Conservation (phyloP, 1,284 basidiomycete species). For the Cryptococcus hybrid region DNA sequence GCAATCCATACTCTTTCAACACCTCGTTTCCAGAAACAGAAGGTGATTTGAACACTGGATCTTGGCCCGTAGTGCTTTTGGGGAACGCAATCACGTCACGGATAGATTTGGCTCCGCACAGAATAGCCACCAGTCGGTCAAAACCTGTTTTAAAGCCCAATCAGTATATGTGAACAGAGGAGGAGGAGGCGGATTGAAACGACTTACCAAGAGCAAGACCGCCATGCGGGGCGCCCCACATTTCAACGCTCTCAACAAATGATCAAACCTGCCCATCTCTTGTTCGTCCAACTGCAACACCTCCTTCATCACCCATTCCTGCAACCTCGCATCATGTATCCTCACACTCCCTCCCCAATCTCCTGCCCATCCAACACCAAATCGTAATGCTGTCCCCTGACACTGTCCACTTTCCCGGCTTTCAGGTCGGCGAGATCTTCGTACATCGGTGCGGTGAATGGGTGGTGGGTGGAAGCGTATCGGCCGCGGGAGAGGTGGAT, state of each 20-base stretch:
- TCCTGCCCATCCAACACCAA: conserved; percentile 93
- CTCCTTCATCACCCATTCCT: conserved; percentile 74
- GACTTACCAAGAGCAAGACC: conserved; percentile 81
- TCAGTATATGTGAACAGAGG: not conserved
- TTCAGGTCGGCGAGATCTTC: conserved; percentile 76
- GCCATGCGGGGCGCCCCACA: conserved; percentile 95
- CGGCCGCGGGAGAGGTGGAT: conserved; percentile 75
- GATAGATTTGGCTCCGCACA: conserved; percentile 79
- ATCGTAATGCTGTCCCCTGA: conserved; percentile 94
- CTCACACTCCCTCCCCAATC: conserved; percentile 93
- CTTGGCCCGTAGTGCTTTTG: conserved; percentile 76
- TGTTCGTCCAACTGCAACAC: conserved; percentile 71
- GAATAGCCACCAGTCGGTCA: conserved; percentile 85
- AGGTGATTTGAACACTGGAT: conserved; percentile 86
- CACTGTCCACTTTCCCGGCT: conserved; percentile 63
- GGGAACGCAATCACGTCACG: conserved; percentile 96
- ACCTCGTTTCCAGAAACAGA: conserved; percentile 59
- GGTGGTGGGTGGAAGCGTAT: conserved; percentile 90
- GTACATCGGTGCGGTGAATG: conserved; percentile 94
- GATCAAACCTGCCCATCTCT: conserved; percentile 74
- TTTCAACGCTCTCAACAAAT: conserved; percentile 77
- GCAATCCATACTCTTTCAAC: conserved; percentile 52
- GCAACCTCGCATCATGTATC: conserved; percentile 82
- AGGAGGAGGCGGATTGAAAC: not conserved
- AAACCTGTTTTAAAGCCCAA: conserved; percentile 62